phyloP scores from a whole-genome alignment of 2,329 filamentous ascomycete species.

The Aspergillus pseudotamarii region DNA sequence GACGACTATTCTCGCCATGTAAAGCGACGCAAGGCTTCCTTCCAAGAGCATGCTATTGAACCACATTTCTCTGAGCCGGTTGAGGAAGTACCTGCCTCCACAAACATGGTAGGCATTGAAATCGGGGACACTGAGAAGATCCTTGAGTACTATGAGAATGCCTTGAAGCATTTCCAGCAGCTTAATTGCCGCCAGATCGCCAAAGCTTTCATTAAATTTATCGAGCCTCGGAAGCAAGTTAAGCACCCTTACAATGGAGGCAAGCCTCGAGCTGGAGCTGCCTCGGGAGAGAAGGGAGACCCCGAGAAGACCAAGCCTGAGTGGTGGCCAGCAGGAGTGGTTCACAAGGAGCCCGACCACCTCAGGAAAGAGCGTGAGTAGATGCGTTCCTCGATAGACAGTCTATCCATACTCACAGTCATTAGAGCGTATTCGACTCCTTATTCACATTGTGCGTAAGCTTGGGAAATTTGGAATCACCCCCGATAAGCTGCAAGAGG shows the following conservation, averaged over 20 bases:
- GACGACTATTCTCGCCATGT: slow-evolving; percentile 27
- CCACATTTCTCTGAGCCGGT: slow-evolving; percentile 27
- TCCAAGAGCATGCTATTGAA: slow-evolving; percentile 18
- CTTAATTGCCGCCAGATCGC: slow-evolving; percentile 48
- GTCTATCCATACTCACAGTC: slow-evolving; percentile 8
- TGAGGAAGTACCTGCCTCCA: slow-evolving; percentile 23
- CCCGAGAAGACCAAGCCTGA: slow-evolving; percentile 49
- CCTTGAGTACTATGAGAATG: slow-evolving; percentile 43
- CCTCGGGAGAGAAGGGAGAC: slow-evolving; percentile 42
- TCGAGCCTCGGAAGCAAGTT: slow-evolving; percentile 52
- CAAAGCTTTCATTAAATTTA: slow-evolving; percentile 51
- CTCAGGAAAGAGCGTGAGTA: slow-evolving; percentile 49
- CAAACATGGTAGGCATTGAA: slow-evolving; percentile 34
- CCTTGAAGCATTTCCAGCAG: slow-evolving; percentile 49
- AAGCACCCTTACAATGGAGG: slow-evolving; percentile 53
- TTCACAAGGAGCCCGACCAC: slow-evolving; percentile 54
- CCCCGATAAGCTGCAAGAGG: slow-evolving; percentile 42
- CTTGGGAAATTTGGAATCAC: slow-evolving; percentile 39
- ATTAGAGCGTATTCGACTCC: slow-evolving; percentile 39
- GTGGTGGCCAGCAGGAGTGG: slow-evolving; percentile 49
- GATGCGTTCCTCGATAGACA: background rate
- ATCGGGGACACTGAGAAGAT: slow-evolving; percentile 45
- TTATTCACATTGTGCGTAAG: slow-evolving; percentile 46
- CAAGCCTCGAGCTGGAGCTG: slow-evolving; percentile 35
- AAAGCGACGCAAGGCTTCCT: slow-evolving; percentile 33